phyloP scores from a whole-genome alignment of 108 stramenopile genomes.

The Conticribra guillardii region DNA sequence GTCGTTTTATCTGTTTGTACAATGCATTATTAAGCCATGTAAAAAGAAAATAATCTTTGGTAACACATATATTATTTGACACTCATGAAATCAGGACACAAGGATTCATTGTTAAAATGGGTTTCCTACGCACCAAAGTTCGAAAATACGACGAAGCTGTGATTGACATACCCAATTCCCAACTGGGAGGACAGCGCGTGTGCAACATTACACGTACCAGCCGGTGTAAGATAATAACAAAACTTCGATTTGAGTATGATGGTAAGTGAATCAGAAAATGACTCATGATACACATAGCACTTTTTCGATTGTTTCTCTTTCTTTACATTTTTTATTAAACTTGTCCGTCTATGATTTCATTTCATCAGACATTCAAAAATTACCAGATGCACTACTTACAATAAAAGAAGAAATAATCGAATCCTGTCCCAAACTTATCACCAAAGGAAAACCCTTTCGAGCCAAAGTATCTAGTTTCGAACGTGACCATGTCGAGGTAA shows the following conservation, averaged over 20 bases:
- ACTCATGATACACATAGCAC: neutral
- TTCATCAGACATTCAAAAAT: conserved; percentile 9
- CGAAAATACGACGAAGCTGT: conserved; percentile 11
- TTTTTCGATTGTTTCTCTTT: neutral
- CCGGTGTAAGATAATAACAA: conserved; percentile 7
- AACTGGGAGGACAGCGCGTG: conserved; percentile 12
- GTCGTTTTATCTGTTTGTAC: too few relatives aligned
- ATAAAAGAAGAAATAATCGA: conserved; percentile 26
- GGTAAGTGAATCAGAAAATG: neutral
- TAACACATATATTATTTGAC: neutral
- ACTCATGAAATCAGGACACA: neutral
- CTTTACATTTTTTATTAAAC: neutral
- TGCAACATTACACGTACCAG: conserved; percentile 10
- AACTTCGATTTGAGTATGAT: conserved; percentile 16
- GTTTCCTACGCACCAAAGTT: conserved; percentile 38
- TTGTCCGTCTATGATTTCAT: too few relatives aligned
- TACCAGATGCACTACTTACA: conserved; percentile 8
- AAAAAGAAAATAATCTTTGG: neutral
- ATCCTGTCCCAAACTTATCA: conserved; percentile 27
- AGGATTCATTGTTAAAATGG: conserved; percentile 48
- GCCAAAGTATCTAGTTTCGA: conserved; percentile 48
- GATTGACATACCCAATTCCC: conserved; percentile 20
- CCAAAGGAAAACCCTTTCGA: conserved; percentile 39
- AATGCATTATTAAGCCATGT: neutral
- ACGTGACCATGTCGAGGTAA: conserved; percentile 43